Base-by-base conservation (phyloP, 2,329 filamentous ascomycete genomes). In the Keithomyces neogunnii region DNA sequence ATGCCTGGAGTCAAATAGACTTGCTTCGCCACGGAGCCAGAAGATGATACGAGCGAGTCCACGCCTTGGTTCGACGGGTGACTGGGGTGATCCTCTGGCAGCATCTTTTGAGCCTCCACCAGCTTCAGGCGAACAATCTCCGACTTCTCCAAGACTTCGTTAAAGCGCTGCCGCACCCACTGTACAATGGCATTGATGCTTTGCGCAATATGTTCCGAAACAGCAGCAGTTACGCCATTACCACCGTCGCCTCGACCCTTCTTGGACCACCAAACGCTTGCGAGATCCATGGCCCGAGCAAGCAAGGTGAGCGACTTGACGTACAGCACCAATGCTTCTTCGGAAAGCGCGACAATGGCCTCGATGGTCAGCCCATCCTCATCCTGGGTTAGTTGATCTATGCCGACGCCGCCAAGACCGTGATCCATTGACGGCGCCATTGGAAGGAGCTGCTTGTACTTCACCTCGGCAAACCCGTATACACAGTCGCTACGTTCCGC, bases 381-480 rank as follows among this genome's bases (percentile, higher is more conserved):
- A 9, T 82, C 79, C 10, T 69, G 64, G 9, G 70, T 67, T 56
- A 75, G 63, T 61, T 77, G 74, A 3, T 85, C 81, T 7, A 72
- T 63, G 3, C 72, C 70, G n/a, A 78, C 67, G 11, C 84, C 82
- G 5, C 85, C 84, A 3, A 89, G 76, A 5, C 82, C 83, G 58
- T 86, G 82, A 47, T 88, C 83, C 57, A 79, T 80, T 0, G 88
- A 92, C 1, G 92, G 93, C 1, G 89, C 84, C 44, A 93, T 73
- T 3, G 93, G 93, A 47, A 96, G 82, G n/a, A 99, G 78, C 68
- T 99, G 93, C 68, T 95, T 93, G 70, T 95, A 96, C 69, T 99
- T 99, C 63, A 99, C 92, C 70, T 99, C 92, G 5, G 93, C 93
- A 68, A 99, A 97, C 3, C 92, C 91, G 66, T 91, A 99, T 3